Evolutionary conservation across 805 yeast genomes (phyloP), one percentile per base, ranked within the genome.

Genomic region (Wickerhamiella azyma): DNA sequence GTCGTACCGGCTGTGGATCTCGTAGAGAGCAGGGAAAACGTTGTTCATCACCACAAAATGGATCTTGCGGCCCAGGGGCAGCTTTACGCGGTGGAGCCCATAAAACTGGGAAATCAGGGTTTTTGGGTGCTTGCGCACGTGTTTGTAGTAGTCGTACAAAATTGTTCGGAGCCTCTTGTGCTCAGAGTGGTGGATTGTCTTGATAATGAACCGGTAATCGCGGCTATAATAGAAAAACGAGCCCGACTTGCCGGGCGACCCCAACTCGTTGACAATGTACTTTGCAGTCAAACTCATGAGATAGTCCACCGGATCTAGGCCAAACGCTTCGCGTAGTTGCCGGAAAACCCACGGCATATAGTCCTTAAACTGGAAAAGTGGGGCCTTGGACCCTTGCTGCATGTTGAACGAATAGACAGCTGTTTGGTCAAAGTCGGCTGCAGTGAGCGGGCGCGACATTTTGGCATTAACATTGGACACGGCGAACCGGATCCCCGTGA

Each of bases 1-100:
- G 60, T 92, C 99, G 63, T 76, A 92, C 37, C 86, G 83, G 37
- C 74, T 66, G 60, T 86, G 94, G 46, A 89, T 79, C 51, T 83
- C 92, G 41, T 86, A 70, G 57, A 84, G 85, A 6, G 96, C 94
- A 0, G 99, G 97, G 65, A 94, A 92, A 41, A 92, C 71, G 59
- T 92, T 92, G 68, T 92, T 92, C 98, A 92, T 92, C 29, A 92
- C 96, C 46, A 92, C 70, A 55, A 92, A 89, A 64, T 92, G 94
- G 35, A 92, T 84, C 59, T 84, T 88, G 46, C 86, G 72, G 3
- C 74, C 71, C 39, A 79, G 72, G 8, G 95, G 95, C 76, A 89
- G 79, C 61, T 89, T 86, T 42, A 92, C 79, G 49, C 99, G 69
- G 61, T 92, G 97, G 45, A 92, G 69, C 0, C 99, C 99, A 65